Conservation (phyloP, 2,329 filamentous ascomycete species). For the Xylariales sp. region DNA sequence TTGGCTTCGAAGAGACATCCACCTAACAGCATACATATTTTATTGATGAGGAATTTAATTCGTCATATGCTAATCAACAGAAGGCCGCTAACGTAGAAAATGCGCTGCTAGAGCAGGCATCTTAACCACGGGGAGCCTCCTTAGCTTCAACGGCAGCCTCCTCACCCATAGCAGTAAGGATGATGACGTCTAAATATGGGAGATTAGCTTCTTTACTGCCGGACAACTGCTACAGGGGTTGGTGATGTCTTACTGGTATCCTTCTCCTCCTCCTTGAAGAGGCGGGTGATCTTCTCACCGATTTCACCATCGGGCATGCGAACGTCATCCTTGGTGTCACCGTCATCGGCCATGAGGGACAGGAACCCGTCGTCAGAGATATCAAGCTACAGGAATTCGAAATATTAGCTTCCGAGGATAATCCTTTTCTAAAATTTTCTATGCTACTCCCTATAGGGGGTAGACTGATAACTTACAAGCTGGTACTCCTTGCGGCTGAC, state of each 20-base stretch:
- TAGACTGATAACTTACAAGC: constrained; percentile 85
- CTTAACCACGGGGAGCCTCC: constrained; percentile 65
- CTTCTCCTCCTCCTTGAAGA: constrained; percentile 81
- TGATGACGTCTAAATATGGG: constrained; percentile 66
- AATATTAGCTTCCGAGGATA: too few relatives aligned
- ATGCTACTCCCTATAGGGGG: too few relatives aligned
- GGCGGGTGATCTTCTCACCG: constrained; percentile 78
- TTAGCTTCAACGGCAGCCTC: constrained; percentile 90
- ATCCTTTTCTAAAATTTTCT: too few relatives aligned
- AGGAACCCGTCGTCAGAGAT: constrained; percentile 93
- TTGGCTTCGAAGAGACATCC: constrained; percentile 18
- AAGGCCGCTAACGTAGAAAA: constrained; percentile 20
- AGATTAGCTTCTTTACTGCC: too few relatives aligned
- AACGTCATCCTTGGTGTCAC: constrained; percentile 90
- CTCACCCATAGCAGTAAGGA: constrained; percentile 95
- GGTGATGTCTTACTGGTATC: constrained; percentile 73
- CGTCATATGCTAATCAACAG: constrained; percentile 10
- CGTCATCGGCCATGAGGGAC: constrained; percentile 84
- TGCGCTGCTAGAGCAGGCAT: constrained; percentile 11
- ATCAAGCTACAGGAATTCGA: too few relatives aligned
- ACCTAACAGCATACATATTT: constrained; percentile 9
- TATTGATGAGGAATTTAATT: constrained; percentile 8
- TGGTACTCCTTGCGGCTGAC: constrained; percentile 88
- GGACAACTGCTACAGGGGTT: too few relatives aligned
- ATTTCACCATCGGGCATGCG: constrained; percentile 86